A percentile compares a stretch with the other conserved stretches of the same genome.
These are phyloP conservation scores for Carpinus viminea DNA, from an alignment of 306 rosid species.

Conservation along the genomic window DNA sequence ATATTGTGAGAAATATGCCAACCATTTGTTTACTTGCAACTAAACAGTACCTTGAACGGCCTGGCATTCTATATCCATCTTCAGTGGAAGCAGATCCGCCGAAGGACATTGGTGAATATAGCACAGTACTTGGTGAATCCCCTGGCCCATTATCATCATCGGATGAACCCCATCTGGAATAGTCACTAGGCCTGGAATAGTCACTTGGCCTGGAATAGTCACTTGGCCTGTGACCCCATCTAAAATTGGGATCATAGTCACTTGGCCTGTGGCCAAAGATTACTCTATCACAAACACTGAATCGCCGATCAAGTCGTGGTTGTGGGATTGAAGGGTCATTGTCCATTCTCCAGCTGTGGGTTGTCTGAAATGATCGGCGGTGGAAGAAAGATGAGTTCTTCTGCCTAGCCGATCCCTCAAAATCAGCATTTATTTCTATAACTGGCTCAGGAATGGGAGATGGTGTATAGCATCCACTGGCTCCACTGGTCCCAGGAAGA, in stretches of 20 bases:
- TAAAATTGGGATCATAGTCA: slow-evolving; percentile 68
- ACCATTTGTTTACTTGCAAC: slow-evolving; percentile 99
- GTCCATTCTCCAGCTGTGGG: slow-evolving; percentile 84
- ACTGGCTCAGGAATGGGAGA: slow-evolving; percentile 94
- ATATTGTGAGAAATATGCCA: slow-evolving; percentile 91
- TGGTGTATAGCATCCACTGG: slow-evolving; percentile 78
- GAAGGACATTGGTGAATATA: slow-evolving; percentile 78
- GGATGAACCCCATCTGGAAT: slow-evolving; percentile 95
- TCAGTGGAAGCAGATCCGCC: slow-evolving; percentile 74
- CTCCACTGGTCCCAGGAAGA: slow-evolving; percentile 90
- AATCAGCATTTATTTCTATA: slow-evolving; percentile 87
- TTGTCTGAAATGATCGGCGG: slow-evolving; percentile 90
- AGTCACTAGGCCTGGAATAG: slow-evolving; percentile 46
- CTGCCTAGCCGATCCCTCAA: slow-evolving; percentile 93
- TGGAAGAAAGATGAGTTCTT: slow-evolving; percentile 93
- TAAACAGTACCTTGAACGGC: slow-evolving; percentile 84
- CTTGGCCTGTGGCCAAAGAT: slow-evolving; percentile 85
- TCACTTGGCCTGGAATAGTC: slow-evolving; percentile 85
- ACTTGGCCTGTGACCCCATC: slow-evolving; percentile 83
- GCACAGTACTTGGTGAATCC: slow-evolving; percentile 94
- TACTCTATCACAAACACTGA: slow-evolving; percentile 93
- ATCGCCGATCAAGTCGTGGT: slow-evolving; percentile 85
- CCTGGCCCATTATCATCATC: slow-evolving; percentile 89
- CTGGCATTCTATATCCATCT: slow-evolving; percentile 77
- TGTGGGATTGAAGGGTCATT: slow-evolving; percentile 73